Evolutionary conservation across 768 basidiomycete species (phyloP), one percentile per base, ranked within the genome.

Genomic region (Russula compacta): DNA sequence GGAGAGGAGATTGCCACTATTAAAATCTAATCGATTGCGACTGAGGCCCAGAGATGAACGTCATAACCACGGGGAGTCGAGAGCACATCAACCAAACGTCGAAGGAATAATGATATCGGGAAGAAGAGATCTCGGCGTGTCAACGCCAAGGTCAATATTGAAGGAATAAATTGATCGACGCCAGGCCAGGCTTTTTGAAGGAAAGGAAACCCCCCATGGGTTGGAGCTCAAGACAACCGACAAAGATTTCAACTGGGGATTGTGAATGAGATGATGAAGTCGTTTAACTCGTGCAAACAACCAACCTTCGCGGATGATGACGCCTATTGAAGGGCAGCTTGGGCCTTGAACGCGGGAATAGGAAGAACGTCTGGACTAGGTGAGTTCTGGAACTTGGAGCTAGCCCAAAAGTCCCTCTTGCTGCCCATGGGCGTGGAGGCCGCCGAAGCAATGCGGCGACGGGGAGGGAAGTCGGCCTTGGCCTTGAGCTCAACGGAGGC

Each of bases 321-420:
- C 21, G 44, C 43, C 49, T 68, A 57, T 43, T 14, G 9, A 11
- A 48, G 44, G 33, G 59, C 58, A 66, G 54, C 70, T 67, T 62
- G 62, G 59, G 67, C 58, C 71, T 71, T 70, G 69, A 86, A 84
- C 65, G 78, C 75, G 58, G 86, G 87, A 62, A 83, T 81, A 49
- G 89, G 89, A 51, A 91, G 74, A 69, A 87, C 87, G 63, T 90
- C 89, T 55, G 89, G 89, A 68, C 85, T 89, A 15, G 89, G 89
- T 60, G 87, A 89, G 77, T 89, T 91, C 79, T 90, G 89, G 82
- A 89, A 91, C 68, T 79, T 76, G 36, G 87, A 89, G 68, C 87
- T 89, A 66, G 89, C 88, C 72, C 87, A 91, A 69, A 82, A 88
- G 59, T 67, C 64, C 48, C 51, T 53, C 59, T 57, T 44, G 38